Conservation (phyloP, 2,329 filamentous ascomycete genomes). For the Microsporum audouinii region DNA sequence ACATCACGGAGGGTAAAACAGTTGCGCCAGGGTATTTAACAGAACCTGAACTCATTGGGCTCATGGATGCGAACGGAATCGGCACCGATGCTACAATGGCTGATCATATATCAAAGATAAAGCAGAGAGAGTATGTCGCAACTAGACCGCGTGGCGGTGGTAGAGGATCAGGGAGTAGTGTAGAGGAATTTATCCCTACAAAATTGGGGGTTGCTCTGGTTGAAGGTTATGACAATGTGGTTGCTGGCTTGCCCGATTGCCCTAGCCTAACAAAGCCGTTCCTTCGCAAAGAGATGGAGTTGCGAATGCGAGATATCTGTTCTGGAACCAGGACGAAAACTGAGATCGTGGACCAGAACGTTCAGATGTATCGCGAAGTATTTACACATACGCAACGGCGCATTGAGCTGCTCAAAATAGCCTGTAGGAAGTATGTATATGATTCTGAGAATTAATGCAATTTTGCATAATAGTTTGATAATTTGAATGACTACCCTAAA, state of each 20-base stretch:
- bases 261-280: constrained; percentile 86
- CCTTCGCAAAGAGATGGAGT: constrained; percentile 92
- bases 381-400: constrained; percentile 72
- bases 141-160: constrained; percentile 42
- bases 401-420: constrained; percentile 51
- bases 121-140: constrained; percentile 74
- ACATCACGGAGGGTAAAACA: constrained; percentile 86
- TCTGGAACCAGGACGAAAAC: constrained; percentile 66
- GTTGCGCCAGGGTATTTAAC: constrained; percentile 75
- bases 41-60: constrained; percentile 83
- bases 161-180: constrained; percentile 34
- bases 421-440: constrained; percentile 48
- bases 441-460: not conserved
- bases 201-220: constrained; percentile 83
- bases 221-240: constrained; percentile 88
- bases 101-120: constrained; percentile 93
- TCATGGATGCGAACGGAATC: constrained; percentile 98
- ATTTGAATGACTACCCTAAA: too few species aligned
- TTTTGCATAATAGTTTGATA: not conserved
- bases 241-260: constrained; percentile 57
- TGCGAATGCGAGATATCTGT: constrained; percentile 94
- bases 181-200: constrained; percentile 87
- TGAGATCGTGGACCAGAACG: constrained; percentile 67
- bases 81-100: constrained; percentile 99
- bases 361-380: constrained; percentile 76